Percentiles rank a stretch among this genome's conserved stretches.
phyloP scores from a whole-genome alignment of 179 eudicot genomes.

The Carnegiea gigantea region DNA sequence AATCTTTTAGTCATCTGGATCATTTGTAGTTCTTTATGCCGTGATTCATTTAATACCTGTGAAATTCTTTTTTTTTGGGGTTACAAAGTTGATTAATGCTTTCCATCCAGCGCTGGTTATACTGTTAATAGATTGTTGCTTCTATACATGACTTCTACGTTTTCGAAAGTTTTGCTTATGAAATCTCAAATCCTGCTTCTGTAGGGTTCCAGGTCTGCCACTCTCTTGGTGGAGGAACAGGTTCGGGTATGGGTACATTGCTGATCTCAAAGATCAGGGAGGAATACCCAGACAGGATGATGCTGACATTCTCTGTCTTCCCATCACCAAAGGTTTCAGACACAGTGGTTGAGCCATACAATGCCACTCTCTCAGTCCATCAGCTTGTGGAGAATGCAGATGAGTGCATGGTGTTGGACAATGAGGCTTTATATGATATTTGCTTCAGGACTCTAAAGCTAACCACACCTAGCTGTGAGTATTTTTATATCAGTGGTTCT shows the following conservation, averaged over 20 bases:
- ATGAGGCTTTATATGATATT: conserved; percentile 55
- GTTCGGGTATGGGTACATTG: conserved; percentile 63
- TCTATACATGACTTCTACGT: too few species aligned
- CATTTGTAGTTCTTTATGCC: too few species aligned
- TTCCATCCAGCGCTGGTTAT: too few species aligned
- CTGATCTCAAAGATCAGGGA: conserved; percentile 59
- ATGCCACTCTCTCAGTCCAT: conserved; percentile 59
- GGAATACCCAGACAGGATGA: conserved; percentile 64
- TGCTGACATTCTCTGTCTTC: conserved; percentile 59
- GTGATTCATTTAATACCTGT: too few species aligned
- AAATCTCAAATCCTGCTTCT: too few species aligned
- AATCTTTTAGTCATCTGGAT: too few species aligned
- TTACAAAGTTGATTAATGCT: too few species aligned
- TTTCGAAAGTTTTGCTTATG: too few species aligned
- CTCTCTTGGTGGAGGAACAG: conserved; percentile 58
- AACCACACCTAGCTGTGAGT: conserved; percentile 60
- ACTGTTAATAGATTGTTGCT: too few species aligned
- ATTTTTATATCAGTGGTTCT: neutral
- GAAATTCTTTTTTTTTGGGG: too few species aligned
- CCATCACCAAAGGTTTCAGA: conserved; percentile 64
- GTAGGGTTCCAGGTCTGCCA: conserved; percentile 61
- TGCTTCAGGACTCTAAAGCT: conserved; percentile 59
- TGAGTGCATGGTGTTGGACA: conserved; percentile 61
- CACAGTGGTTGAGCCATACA: conserved; percentile 62
- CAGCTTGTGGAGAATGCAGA: conserved; percentile 64